Evolutionary conservation across 805 yeast genomes (phyloP).

Genomic region (Lipomyces mesembrius): DNA sequence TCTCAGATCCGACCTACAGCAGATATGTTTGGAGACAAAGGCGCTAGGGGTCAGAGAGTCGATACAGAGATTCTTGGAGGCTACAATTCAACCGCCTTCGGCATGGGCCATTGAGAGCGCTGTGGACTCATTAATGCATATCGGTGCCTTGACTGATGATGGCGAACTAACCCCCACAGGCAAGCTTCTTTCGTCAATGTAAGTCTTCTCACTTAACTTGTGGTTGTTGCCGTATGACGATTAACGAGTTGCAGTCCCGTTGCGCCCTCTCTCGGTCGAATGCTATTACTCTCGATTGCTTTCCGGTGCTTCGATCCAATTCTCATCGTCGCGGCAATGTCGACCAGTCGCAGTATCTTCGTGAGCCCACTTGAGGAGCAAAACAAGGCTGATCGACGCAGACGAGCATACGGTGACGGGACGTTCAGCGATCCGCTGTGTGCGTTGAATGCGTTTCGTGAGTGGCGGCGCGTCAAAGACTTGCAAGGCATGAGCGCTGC

Average conservation of each 20-base stretch:
- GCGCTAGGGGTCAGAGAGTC: conserved; percentile 25
- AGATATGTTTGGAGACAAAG: conserved; percentile 32
- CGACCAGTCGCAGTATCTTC: conserved; percentile 23
- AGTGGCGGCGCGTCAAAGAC: conserved; percentile 20
- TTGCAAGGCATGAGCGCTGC: conserved; percentile 21
- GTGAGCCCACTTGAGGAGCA: conserved; percentile 17
- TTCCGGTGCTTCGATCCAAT: conserved; percentile 37
- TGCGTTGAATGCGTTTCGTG: conserved; percentile 32
- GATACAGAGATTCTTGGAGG: conserved; percentile 21
- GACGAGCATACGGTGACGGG: conserved; percentile 14
- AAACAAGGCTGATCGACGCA: background rate
- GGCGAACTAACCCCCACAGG: conserved; percentile 35
- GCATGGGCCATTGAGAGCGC: conserved; percentile 24
- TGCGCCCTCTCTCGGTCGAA: conserved; percentile 28
- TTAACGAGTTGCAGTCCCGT: conserved; percentile 20
- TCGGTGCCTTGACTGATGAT: conserved; percentile 32
- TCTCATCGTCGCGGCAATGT: conserved; percentile 28
- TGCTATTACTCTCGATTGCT: conserved; percentile 30
- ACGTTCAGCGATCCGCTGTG: conserved; percentile 24
- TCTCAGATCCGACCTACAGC: conserved; percentile 35
- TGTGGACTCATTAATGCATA: conserved; percentile 19
- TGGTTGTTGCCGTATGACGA: background rate
- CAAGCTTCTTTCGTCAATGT: conserved; percentile 25
- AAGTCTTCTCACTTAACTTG: background rate
- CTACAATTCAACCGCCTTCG: conserved; percentile 36